These are phyloP conservation scores for Fusarium sp. DNA, from an alignment of 2,329 filamentous ascomycete genomes.

Conservation along the genomic window DNA sequence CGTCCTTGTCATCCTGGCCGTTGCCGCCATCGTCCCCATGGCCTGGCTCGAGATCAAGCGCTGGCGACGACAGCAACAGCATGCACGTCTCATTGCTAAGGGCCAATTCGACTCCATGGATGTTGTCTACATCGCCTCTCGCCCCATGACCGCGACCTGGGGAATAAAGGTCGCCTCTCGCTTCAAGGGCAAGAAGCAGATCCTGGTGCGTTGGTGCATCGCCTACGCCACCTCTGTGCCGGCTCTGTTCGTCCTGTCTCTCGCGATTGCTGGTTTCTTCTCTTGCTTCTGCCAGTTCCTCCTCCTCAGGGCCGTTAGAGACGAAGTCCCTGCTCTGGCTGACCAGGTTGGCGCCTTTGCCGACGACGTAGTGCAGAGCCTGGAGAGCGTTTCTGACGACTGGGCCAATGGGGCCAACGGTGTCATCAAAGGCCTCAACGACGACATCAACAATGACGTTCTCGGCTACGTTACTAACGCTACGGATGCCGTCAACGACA, in stretches of 20 bases:
- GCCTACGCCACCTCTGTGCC: slow-evolving; percentile 89
- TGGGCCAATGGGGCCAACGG: slow-evolving; percentile 84
- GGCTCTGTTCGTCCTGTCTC: slow-evolving; percentile 86
- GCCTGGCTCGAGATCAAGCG: slow-evolving; percentile 82
- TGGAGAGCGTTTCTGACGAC: slow-evolving; percentile 77
- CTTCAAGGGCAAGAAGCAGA: slow-evolving; percentile 74
- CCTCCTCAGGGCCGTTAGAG: slow-evolving; percentile 78
- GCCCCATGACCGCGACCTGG: slow-evolving; percentile 78
- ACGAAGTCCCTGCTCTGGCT: slow-evolving; percentile 80
- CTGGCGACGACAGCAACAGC: slow-evolving; percentile 79
- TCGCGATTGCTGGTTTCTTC: slow-evolving; percentile 85
- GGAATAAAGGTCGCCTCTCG: slow-evolving; percentile 78
- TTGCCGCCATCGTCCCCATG: slow-evolving; percentile 82
- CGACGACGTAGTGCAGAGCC: slow-evolving; percentile 77
- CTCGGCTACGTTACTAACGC: slow-evolving; percentile 89
- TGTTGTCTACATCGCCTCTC: slow-evolving; percentile 86
- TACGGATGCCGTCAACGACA: slow-evolving; percentile 85
- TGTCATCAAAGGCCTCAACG: slow-evolving; percentile 77
- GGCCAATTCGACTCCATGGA: slow-evolving; percentile 84
- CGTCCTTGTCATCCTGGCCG: slow-evolving; percentile 77
- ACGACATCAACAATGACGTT: slow-evolving; percentile 84
- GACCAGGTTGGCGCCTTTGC: slow-evolving; percentile 83
- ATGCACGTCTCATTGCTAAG: slow-evolving; percentile 73
- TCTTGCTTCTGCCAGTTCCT: slow-evolving; percentile 86
- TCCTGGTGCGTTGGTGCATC: slow-evolving; percentile 83